These are phyloP conservation scores for Salvia rosmarinus DNA, from an alignment of 257 asterid species.

Conservation along the genomic window DNA sequence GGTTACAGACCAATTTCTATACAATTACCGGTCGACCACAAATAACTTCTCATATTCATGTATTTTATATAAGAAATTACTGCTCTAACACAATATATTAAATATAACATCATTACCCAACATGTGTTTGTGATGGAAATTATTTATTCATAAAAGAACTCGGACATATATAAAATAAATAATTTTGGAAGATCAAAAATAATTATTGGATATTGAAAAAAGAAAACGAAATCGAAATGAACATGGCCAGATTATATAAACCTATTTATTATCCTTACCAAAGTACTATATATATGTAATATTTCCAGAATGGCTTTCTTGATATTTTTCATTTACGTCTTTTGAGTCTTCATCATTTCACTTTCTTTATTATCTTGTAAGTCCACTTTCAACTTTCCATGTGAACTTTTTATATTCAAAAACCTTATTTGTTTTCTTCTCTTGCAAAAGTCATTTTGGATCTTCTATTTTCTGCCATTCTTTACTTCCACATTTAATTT, in stretches of 20 bases:
- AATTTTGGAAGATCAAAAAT: too few relatives aligned
- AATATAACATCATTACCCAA: too few relatives aligned
- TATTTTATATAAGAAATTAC: not conserved
- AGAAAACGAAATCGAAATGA: not conserved
- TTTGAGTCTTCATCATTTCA: constrained; percentile 10
- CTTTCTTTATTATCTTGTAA: not conserved
- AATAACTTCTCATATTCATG: not conserved
- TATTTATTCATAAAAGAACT: too few relatives aligned
- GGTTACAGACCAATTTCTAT: not conserved
- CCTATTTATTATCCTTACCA: constrained; percentile 13
- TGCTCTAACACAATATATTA: too few relatives aligned
- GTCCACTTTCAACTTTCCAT: constrained; percentile 34
- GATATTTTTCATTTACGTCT: not conserved
- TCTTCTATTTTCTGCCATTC: too few relatives aligned
- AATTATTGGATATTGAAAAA: not conserved
- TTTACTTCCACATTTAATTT: too few relatives aligned
- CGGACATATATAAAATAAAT: not conserved
- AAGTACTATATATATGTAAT: constrained; percentile 15
- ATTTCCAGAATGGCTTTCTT: constrained; percentile 11
- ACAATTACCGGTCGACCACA: constrained; percentile 10
- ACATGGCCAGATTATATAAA: not conserved
- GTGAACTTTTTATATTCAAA: not conserved
- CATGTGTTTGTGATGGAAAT: not conserved
- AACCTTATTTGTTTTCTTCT: too few relatives aligned
- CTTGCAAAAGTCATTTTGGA: too few relatives aligned